Conservation (phyloP, 164 flowering plant species). For the Stephania yunnanensis region DNA sequence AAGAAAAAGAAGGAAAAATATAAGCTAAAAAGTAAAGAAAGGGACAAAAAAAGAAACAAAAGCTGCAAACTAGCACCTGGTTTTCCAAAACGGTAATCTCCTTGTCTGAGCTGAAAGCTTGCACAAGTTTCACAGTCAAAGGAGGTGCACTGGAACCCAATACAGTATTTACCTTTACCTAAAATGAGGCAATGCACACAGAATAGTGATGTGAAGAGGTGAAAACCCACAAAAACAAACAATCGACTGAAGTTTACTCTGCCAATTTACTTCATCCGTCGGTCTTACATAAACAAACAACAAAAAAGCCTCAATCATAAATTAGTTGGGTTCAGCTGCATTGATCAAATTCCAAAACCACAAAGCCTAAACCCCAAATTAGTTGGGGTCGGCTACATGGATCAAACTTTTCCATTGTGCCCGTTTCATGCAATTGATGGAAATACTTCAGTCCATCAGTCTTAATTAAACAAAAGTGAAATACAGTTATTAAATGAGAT, state of each 20-base stretch:
- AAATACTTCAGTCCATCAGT: too few species aligned
- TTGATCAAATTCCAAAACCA: too few species aligned
- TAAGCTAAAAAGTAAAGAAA: background rate
- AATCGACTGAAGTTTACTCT: background rate
- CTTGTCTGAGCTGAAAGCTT: constrained; percentile 38
- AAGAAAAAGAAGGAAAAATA: constrained; percentile 2
- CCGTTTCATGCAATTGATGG: too few species aligned
- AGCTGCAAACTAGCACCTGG: constrained; percentile 34
- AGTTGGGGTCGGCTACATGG: too few species aligned
- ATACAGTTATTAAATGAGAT: too few species aligned
- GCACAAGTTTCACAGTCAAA: constrained; percentile 43
- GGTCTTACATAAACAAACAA: background rate
- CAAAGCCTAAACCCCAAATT: too few species aligned
- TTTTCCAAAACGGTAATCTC: constrained; percentile 38
- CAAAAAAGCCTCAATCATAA: too few species aligned
- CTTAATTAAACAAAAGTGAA: too few species aligned
- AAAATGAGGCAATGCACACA: constrained; percentile 12
- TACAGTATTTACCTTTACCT: constrained; percentile 61
- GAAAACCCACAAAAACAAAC: background rate
- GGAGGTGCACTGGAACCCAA: constrained; percentile 60
- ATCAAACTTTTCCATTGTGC: too few species aligned
- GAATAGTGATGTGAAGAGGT: background rate
- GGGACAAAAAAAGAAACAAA: background rate
- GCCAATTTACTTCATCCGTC: background rate
- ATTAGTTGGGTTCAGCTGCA: too few species aligned